Evolutionary conservation across 176 grass and related monocot species (phyloP), one percentile per base, ranked within the genome.

Genomic region (Avena atlantica): DNA sequence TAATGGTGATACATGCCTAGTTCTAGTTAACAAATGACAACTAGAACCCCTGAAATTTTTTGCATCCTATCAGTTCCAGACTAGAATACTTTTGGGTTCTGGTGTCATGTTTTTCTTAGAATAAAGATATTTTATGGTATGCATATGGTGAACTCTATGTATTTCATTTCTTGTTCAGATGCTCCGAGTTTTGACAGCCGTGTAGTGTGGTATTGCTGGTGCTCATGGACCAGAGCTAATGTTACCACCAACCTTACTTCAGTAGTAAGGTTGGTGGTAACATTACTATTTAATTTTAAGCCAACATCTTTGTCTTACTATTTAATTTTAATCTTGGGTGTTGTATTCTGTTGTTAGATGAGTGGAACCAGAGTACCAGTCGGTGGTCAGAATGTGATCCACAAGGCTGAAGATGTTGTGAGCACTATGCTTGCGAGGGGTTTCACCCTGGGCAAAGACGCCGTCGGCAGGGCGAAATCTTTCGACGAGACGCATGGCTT

Each of bases 361-460:
- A 78, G 81, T 84, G 85, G 70, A 85, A 82, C 71, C 6, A 85
- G 86, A 81, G 76, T 86, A 48, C 40, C 87, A 56, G 91, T 67
- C 3, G 76, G 80, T 70, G 86, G 78, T 65, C 86, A 92, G 68
- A 86, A 79, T 23, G 91, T 82, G 58, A 89, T 93, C 60, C 83
- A 98, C 66, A 98, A 98, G 83, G 95, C 95, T 40, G 95, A 98
- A 82, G 95, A 98, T 90, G 93, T 98, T 4, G 91, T 95, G 13
- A 93, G 88, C 66, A 90, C 86, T 25, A 95, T 98, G 95, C 95
- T 95, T 70, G 93, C 95, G 6, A 98, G 93, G 87, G 95, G 95
- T 87, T 95, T 98, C 36, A 73, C 81, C 70, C 81, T 98, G n/a
- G 93, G 95, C 59, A 95, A 98, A 80, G 95, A 95, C 2, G 65